Percentiles rank a stretch among this genome's conserved stretches.
Conservation (phyloP, 257 asterid species). For the Capsicum chinense region DNA sequence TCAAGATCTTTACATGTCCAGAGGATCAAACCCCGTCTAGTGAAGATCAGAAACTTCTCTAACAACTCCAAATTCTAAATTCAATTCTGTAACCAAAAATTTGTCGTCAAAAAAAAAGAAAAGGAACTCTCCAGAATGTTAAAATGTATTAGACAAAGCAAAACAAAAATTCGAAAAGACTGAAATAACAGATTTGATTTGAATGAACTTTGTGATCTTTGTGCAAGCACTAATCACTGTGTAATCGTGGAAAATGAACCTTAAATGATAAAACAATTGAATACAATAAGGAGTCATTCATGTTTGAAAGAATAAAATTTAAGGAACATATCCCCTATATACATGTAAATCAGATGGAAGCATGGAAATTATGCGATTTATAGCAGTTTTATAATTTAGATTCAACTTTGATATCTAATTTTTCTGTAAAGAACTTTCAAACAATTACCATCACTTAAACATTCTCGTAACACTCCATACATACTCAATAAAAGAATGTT, state of each 20-base stretch:
- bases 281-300: too few species aligned
- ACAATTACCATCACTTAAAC: too few species aligned
- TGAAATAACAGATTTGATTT: neutral
- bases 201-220: neutral
- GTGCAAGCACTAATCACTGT: neutral
- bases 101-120: neutral
- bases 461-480: too few species aligned
- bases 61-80: slow-evolving; percentile 51
- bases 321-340: too few species aligned
- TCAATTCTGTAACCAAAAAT: neutral
- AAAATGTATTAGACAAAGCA: neutral
- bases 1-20: slow-evolving; percentile 94
- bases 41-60: slow-evolving; percentile 85
- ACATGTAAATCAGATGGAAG: too few species aligned
- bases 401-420: too few species aligned
- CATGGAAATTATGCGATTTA: too few species aligned
- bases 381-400: too few species aligned
- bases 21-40: slow-evolving; percentile 95
- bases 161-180: neutral
- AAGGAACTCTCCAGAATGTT: neutral
- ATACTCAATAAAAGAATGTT: too few species aligned
- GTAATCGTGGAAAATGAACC: neutral
- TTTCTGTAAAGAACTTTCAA: too few species aligned
- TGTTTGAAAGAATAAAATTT: too few species aligned
- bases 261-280: neutral